Conservation (phyloP, 805 yeast genomes). For the Priceomyces fermenticarens region DNA sequence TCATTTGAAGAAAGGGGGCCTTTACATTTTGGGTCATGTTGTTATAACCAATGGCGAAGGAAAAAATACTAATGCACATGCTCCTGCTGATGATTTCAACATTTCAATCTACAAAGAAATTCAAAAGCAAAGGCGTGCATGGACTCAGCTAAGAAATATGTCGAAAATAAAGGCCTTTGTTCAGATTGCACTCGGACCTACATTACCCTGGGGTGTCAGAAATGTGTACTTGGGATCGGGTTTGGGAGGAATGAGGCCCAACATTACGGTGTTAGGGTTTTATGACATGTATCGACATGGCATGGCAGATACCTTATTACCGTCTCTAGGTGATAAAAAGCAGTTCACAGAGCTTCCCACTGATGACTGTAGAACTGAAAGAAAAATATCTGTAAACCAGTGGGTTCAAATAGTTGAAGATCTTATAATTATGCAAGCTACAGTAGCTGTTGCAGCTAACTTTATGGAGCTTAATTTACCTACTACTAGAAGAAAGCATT, state of each 20-base stretch:
- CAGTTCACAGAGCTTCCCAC: constrained; percentile 56
- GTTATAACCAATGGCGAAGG: constrained; percentile 52
- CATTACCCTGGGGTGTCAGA: constrained; percentile 91
- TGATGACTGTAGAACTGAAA: constrained; percentile 70
- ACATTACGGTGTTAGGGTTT: constrained; percentile 88
- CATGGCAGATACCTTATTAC: constrained; percentile 23
- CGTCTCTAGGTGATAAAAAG: constrained; percentile 16
- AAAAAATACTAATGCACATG: constrained; percentile 41
- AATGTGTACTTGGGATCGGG: constrained; percentile 92
- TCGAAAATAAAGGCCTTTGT: constrained; percentile 87
- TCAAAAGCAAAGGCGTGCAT: constrained; percentile 69
- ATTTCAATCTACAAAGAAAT: constrained; percentile 60
- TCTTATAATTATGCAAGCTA: constrained; percentile 79
- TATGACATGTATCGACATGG: constrained; percentile 59
- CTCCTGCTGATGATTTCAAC: constrained; percentile 24
- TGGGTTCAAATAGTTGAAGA: constrained; percentile 96
- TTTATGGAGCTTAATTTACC: constrained; percentile 72
- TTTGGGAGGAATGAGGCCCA: constrained; percentile 97
- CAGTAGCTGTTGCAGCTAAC: constrained; percentile 92
- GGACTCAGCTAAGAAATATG: constrained; percentile 79
- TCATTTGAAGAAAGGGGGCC: constrained; percentile 91
- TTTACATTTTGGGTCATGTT: constrained; percentile 90
- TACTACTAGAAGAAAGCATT: constrained; percentile 23
- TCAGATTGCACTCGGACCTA: constrained; percentile 84
- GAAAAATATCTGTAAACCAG: constrained; percentile 64